Conservation (phyloP, 257 asterid species). For the Jacaranda copaia region DNA sequence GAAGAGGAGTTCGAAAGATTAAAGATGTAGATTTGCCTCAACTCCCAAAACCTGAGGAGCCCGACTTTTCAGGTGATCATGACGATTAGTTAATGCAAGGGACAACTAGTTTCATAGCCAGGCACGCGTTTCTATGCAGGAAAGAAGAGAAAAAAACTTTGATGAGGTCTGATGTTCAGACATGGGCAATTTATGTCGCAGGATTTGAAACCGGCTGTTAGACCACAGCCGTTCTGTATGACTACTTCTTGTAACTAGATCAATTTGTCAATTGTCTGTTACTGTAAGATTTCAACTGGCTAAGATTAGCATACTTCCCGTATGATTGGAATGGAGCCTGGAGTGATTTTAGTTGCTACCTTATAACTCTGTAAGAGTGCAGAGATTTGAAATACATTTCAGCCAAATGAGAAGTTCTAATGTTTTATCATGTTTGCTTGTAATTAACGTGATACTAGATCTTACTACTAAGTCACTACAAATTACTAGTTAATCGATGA, state of each 20-base stretch:
- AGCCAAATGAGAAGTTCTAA: neutral
- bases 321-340: neutral
- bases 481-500: constrained; percentile 1
- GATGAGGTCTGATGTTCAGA: neutral
- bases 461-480: neutral
- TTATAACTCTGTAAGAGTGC: constrained; percentile 15
- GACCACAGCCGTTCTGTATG: neutral
- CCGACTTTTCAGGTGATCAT: constrained; percentile 78
- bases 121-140: neutral
- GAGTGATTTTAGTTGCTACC: neutral
- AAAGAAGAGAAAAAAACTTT: neutral
- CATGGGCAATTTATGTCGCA: neutral
- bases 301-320: neutral
- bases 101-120: neutral
- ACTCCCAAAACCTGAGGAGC: constrained; percentile 86
- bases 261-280: neutral
- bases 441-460: neutral
- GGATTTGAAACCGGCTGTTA: constrained; percentile 5
- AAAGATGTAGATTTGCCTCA: constrained; percentile 72
- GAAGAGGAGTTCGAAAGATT: constrained; percentile 86
- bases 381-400: neutral
- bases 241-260: constrained; percentile 9
- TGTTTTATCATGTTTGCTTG: neutral
- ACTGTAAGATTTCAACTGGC: neutral
- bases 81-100: constrained; percentile 57